A percentile compares a stretch with the other conserved stretches of the same genome.
phyloP scores from a whole-genome alignment of 345 rosid species.

The Streptanthus diversifolius region DNA sequence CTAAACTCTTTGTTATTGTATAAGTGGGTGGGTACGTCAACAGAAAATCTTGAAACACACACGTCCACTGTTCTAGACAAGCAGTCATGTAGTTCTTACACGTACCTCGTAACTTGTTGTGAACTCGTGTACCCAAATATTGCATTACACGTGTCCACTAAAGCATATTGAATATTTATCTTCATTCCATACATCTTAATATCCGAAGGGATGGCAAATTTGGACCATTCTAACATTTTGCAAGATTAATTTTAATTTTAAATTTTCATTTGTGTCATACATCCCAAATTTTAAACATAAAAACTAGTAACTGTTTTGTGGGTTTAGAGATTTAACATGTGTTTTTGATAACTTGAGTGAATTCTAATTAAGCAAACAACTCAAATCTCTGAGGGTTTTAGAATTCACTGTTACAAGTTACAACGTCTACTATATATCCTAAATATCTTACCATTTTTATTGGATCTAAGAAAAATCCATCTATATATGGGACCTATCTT shows the following conservation, averaged over 20 bases:
- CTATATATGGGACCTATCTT: background rate
- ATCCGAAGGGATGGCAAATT: background rate
- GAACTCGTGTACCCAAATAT: background rate
- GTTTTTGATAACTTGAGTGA: background rate
- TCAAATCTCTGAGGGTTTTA: background rate
- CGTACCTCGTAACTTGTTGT: slow-evolving; percentile 25
- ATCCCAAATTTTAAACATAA: background rate
- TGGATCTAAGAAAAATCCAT: background rate
- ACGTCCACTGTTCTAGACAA: slow-evolving; percentile 7
- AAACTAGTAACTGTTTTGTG: background rate
- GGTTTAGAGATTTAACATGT: background rate
- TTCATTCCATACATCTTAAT: too few species aligned
- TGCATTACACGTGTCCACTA: background rate
- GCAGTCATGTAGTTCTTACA: slow-evolving; percentile 8
- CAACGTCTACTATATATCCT: background rate
- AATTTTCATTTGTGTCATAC: too few species aligned
- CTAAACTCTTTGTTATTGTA: background rate
- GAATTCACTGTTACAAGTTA: background rate
- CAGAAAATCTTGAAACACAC: slow-evolving; percentile 1
- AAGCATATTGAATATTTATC: background rate
- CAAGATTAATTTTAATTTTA: background rate
- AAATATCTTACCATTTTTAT: background rate
- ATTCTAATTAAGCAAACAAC: background rate
- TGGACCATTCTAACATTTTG: background rate
- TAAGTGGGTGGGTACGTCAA: background rate